Evolutionary conservation across 108 stramenopile species (phyloP).

Genomic region (Skeletonema potamos): DNA sequence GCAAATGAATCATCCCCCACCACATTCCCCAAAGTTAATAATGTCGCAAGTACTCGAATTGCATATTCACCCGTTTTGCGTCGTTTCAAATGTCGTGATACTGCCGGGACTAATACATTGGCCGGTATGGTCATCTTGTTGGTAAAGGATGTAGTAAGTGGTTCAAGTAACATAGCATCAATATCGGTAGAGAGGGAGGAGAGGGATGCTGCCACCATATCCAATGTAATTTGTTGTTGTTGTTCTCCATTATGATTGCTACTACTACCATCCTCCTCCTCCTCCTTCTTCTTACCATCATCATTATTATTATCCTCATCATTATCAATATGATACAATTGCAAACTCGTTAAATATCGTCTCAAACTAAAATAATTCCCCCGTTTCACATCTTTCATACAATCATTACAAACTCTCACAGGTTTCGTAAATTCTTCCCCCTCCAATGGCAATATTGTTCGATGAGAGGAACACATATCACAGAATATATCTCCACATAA

Average conservation of each 20-base stretch:
- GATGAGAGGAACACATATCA: constrained; percentile 68
- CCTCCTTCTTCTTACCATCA: constrained; percentile 29
- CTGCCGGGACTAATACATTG: constrained; percentile 56
- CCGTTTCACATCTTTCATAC: constrained; percentile 70
- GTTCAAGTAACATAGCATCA: constrained; percentile 53
- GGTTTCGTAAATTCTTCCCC: constrained; percentile 68
- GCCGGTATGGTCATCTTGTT: constrained; percentile 63
- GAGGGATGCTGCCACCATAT: constrained; percentile 67
- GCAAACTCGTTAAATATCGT: constrained; percentile 76
- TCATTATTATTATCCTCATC: constrained; percentile 50
- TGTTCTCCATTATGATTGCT: constrained; percentile 9
- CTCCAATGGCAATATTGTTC: constrained; percentile 64
- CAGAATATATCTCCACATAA: constrained; percentile 95
- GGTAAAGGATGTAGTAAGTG: constrained; percentile 34
- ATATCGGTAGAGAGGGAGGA: constrained; percentile 67
- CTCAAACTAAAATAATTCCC: constrained; percentile 84
- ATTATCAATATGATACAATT: constrained; percentile 66
- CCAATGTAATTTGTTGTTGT: constrained; percentile 27
- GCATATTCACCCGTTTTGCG: constrained; percentile 68
- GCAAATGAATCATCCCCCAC: constrained; percentile 48
- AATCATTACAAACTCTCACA: constrained; percentile 75
- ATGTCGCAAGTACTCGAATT: constrained; percentile 56
- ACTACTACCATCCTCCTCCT: constrained; percentile 26
- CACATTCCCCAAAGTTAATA: constrained; percentile 64
- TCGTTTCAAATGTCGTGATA: constrained; percentile 60